These are phyloP conservation scores for Penicillium taxi DNA, from an alignment of 495 filamentous ascomycete genomes.

Conservation along the genomic window DNA sequence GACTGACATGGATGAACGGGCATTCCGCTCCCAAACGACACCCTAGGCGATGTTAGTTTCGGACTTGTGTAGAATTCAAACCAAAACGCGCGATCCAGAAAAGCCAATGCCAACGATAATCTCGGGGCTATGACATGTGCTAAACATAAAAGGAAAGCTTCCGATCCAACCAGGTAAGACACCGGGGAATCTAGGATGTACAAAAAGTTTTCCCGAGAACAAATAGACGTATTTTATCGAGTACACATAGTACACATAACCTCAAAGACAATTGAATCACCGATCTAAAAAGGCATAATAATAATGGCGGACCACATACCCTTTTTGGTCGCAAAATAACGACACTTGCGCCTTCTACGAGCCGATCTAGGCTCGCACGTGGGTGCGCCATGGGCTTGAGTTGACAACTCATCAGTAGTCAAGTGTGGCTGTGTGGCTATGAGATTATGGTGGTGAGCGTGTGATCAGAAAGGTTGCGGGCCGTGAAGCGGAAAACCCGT, in stretches of 20 bases:
- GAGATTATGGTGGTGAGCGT: slow-evolving; percentile 30
- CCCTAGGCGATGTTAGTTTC: slow-evolving; percentile 25
- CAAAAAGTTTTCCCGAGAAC: no score
- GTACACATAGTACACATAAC: background rate
- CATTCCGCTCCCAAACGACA: slow-evolving; percentile 36
- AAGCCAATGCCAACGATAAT: no score
- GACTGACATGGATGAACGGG: slow-evolving; percentile 33
- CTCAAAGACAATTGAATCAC: background rate
- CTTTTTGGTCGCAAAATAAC: slow-evolving; percentile 21
- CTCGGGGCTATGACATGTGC: no score
- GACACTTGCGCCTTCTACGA: slow-evolving; percentile 20
- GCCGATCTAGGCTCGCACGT: slow-evolving; percentile 7
- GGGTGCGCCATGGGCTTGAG: slow-evolving; percentile 20
- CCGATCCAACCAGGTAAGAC: no score
- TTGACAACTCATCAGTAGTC: slow-evolving; percentile 28
- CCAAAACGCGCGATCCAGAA: no score
- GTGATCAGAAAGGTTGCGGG: slow-evolving; percentile 32
- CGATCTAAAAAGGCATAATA: background rate
- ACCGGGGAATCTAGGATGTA: no score
- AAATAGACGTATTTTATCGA: background rate
- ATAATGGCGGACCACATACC: slow-evolving; percentile 10
- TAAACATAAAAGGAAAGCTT: no score
- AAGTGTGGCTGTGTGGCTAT: slow-evolving; percentile 9
- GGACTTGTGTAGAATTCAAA: no score
- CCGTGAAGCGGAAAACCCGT: slow-evolving; percentile 17